Percentiles rank a stretch among this genome's conserved stretches.
Conservation (phyloP, 2,329 filamentous ascomycete genomes). For the Penicillium corylophilum region DNA sequence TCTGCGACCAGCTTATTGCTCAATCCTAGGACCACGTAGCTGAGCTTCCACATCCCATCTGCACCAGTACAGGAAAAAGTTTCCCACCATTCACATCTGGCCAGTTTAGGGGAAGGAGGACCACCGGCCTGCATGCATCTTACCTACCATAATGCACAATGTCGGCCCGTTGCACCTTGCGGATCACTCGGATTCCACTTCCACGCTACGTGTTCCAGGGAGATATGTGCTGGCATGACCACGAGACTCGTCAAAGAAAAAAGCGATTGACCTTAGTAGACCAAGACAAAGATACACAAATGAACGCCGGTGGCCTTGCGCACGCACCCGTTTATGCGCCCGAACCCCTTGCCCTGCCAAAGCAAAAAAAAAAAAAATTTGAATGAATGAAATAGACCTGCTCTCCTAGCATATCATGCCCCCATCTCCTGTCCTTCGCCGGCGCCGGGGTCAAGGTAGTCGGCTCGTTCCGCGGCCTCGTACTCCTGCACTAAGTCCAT, state of each 20-base stretch:
- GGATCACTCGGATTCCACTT: constrained; percentile 14
- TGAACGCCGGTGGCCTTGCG: constrained; percentile 15
- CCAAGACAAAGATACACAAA: not conserved
- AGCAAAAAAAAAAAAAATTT: constrained; percentile 6
- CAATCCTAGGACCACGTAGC: constrained; percentile 1
- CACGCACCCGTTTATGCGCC: constrained; percentile 22
- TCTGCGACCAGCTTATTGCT: constrained; percentile 15
- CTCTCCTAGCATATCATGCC: constrained; percentile 15
- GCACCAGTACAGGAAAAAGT: not conserved
- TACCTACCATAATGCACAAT: constrained; percentile 11
- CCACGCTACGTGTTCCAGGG: constrained; percentile 18
- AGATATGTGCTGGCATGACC: not conserved
- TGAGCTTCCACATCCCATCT: not conserved
- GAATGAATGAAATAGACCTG: not conserved
- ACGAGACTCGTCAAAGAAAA: not conserved
- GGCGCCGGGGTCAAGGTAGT: constrained; percentile 78
- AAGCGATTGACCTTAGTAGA: constrained; percentile 5
- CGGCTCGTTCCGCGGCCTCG: constrained; percentile 85
- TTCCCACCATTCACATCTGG: not conserved
- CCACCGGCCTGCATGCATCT: constrained; percentile 8
- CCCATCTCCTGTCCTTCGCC: constrained; percentile 44
- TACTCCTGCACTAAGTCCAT: constrained; percentile 91
- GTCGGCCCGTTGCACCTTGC: constrained; percentile 12
- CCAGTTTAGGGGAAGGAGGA: not conserved
- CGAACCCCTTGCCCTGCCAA: constrained; percentile 18